phyloP scores from a whole-genome alignment of 106 monocot species.

The Hemerocallis citrina region DNA sequence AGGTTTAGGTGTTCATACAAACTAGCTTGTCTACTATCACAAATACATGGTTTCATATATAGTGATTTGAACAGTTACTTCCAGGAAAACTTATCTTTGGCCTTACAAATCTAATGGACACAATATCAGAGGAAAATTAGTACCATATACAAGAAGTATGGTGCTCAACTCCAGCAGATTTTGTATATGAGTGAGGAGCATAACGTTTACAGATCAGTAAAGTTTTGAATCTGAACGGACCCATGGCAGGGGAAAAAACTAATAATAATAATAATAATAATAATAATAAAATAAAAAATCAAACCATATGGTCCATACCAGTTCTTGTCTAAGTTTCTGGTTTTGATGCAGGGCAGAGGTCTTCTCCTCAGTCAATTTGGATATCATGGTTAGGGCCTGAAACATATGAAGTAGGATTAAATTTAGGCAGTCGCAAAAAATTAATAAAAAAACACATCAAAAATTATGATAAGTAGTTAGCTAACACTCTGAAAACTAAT shows the following conservation, averaged over 20 bases:
- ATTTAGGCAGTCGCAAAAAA: background rate
- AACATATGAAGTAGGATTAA: background rate
- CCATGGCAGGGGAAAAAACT: background rate
- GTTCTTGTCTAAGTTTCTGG: conserved; percentile 42
- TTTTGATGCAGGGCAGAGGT: conserved; percentile 32
- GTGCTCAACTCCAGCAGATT: no score
- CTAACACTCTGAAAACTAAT: background rate
- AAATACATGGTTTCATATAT: background rate
- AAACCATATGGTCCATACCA: conserved; percentile 23
- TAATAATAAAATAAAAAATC: background rate
- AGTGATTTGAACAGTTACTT: background rate
- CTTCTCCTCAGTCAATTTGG: conserved; percentile 45
- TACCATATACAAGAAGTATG: no score
- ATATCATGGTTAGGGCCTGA: conserved; percentile 20
- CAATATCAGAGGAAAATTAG: no score
- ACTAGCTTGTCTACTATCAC: background rate
- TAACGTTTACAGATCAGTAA: background rate
- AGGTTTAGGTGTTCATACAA: no score
- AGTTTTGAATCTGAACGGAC: background rate
- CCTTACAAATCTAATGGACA: background rate
- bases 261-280: background rate
- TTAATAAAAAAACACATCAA: background rate
- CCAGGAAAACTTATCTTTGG: background rate
- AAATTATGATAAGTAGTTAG: no score
- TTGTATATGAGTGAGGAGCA: background rate